Conservation (phyloP, 495 filamentous ascomycete genomes). For the Trichoderma gamsii region DNA sequence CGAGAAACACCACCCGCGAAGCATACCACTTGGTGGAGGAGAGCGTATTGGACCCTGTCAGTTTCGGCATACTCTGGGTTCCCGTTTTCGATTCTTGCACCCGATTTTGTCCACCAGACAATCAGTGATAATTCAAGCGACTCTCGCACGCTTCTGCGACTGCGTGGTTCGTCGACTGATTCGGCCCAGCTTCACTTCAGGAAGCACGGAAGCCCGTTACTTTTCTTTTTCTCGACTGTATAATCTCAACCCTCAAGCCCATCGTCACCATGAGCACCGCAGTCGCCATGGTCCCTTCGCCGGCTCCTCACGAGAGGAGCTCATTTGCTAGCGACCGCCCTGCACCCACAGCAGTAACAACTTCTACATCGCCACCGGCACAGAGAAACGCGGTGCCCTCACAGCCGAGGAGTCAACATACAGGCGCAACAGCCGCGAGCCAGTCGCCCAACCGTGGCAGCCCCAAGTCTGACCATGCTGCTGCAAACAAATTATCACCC, state of each 20-base stretch:
- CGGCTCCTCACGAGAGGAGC: conserved; percentile 52
- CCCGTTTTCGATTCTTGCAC: not conserved
- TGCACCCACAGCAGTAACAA: not conserved
- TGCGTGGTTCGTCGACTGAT: not conserved
- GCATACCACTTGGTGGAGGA: not conserved
- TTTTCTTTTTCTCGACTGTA: not conserved
- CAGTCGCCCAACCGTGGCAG: conserved; percentile 46
- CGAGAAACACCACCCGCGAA: not conserved
- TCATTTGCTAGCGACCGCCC: conserved; percentile 30
- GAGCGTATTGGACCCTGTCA: not conserved
- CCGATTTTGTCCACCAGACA: not conserved
- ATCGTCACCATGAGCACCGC: conserved; percentile 50
- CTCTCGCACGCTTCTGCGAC: not conserved
- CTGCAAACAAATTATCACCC: conserved; percentile 42
- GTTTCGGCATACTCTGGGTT: not conserved
- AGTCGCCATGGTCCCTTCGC: conserved; percentile 54
- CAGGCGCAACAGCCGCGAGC: conserved; percentile 31
- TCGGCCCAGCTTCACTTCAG: not conserved
- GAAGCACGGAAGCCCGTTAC: not conserved
- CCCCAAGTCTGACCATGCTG: conserved; percentile 38
- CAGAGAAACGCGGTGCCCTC: conserved; percentile 7
- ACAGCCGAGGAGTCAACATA: conserved; percentile 2
- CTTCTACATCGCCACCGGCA: conserved; percentile 10
- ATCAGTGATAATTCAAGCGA: not conserved
- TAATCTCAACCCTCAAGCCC: not conserved